Conservation (phyloP, 148 eudicot species). For the Heliamphora exappendiculata region DNA sequence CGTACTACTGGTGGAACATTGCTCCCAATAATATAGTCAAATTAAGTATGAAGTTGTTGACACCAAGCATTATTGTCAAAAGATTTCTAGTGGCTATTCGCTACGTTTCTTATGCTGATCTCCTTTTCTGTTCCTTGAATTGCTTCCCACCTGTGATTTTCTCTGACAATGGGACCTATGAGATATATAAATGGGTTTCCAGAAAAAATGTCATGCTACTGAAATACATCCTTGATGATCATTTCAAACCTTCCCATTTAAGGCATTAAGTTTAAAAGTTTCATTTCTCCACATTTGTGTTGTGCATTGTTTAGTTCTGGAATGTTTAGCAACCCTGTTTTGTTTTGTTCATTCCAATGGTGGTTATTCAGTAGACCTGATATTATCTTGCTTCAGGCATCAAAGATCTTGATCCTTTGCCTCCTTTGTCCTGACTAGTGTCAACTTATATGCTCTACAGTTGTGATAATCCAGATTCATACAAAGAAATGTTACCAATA, state of each 20-base stretch:
- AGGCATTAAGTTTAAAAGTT: background rate
- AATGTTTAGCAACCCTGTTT: background rate
- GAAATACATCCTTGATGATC: background rate
- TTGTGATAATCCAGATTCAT: too few species aligned
- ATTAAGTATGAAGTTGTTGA: background rate
- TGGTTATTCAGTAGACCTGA: background rate
- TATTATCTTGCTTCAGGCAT: background rate
- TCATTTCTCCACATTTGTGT: background rate
- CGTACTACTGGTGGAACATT: too few species aligned
- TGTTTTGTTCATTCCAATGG: background rate
- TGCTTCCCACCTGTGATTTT: background rate
- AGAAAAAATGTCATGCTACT: background rate
- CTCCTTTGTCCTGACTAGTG: too few species aligned
- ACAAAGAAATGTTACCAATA: too few species aligned
- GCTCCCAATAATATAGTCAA: background rate
- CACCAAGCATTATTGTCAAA: too few species aligned
- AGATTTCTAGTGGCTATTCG: background rate
- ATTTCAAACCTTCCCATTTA: background rate
- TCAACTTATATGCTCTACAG: too few species aligned
- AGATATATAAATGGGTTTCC: background rate
- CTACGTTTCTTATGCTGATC: slow-evolving; percentile 8
- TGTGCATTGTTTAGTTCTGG: background rate
- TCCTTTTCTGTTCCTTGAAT: slow-evolving; percentile 5
- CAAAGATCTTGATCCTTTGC: background rate
- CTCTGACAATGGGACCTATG: background rate